Conservation (phyloP, 495 filamentous ascomycete species). For the Penicillium riverlandense region DNA sequence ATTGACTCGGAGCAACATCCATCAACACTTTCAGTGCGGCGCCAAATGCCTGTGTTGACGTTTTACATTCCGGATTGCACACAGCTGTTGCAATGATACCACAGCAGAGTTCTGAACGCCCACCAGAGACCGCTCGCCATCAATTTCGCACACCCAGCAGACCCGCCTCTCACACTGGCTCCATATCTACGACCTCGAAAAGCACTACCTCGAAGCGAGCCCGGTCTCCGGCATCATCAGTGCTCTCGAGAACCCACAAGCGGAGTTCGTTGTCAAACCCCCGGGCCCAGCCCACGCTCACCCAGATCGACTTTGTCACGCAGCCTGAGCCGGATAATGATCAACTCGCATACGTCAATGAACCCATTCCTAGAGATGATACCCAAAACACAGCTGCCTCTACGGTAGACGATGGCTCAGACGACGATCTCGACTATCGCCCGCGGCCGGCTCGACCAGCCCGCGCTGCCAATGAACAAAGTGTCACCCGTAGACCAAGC, state of each 20-base stretch:
- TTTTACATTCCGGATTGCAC: too few relatives aligned
- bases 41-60: too few relatives aligned
- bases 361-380: background rate
- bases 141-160: slow-evolving; percentile 23
- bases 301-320: slow-evolving; percentile 38
- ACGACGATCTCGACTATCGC: slow-evolving; percentile 18
- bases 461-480: slow-evolving; percentile 9
- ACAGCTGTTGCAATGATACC: slow-evolving; percentile 27
- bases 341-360: slow-evolving; percentile 25
- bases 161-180: slow-evolving; percentile 5
- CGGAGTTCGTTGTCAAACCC: slow-evolving; percentile 11
- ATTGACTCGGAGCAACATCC: background rate
- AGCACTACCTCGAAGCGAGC: slow-evolving; percentile 10
- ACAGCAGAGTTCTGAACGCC: slow-evolving; percentile 7
- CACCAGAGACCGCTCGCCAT: slow-evolving; percentile 10
- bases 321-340: slow-evolving; percentile 21
- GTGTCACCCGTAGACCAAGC: slow-evolving; percentile 5
- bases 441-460: slow-evolving; percentile 8
- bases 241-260: slow-evolving; percentile 15
- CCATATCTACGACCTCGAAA: slow-evolving; percentile 13
- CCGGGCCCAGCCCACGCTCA: slow-evolving; percentile 31
- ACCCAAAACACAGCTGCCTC: slow-evolving; percentile 11
- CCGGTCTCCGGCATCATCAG: slow-evolving; percentile 15
- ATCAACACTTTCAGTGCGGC: background rate
- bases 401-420: slow-evolving; percentile 19